Percentiles rank a stretch among this genome's conserved stretches.
phyloP scores from a whole-genome alignment of 2,329 filamentous ascomycete species.

The Colletotrichum sp. region DNA sequence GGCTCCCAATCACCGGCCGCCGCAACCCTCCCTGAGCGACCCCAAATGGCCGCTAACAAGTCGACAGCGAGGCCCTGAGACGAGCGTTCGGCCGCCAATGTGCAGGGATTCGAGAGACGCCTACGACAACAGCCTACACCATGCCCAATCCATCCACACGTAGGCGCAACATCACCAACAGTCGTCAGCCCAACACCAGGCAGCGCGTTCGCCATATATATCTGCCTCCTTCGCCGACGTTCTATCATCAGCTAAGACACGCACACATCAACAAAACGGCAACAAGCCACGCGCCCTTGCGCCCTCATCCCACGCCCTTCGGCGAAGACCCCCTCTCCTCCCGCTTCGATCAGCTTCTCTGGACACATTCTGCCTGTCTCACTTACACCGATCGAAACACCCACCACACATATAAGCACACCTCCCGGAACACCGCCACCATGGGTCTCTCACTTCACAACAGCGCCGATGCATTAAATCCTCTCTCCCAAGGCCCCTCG shows the following conservation, averaged over 20 bases:
- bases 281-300: neutral
- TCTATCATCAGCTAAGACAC: neutral
- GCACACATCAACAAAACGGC: neutral
- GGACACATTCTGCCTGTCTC: neutral
- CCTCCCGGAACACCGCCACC: neutral
- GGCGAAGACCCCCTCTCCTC: neutral
- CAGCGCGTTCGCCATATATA: neutral
- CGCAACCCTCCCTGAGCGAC: neutral
- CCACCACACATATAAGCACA: neutral
- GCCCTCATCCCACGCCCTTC: neutral
- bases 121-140: neutral
- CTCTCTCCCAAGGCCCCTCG: neutral
- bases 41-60: neutral
- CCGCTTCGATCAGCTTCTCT: neutral
- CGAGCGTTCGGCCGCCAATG: neutral
- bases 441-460: slow-evolving; percentile 10
- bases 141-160: neutral
- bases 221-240: neutral
- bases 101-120: neutral
- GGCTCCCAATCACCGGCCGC: neutral
- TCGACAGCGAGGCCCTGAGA: neutral
- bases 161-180: neutral
- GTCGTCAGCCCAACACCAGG: neutral
- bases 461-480: slow-evolving; percentile 2
- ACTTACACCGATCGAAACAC: neutral